Base-by-base conservation (phyloP, 805 yeast genomes). In the Candida odintsovae region DNA sequence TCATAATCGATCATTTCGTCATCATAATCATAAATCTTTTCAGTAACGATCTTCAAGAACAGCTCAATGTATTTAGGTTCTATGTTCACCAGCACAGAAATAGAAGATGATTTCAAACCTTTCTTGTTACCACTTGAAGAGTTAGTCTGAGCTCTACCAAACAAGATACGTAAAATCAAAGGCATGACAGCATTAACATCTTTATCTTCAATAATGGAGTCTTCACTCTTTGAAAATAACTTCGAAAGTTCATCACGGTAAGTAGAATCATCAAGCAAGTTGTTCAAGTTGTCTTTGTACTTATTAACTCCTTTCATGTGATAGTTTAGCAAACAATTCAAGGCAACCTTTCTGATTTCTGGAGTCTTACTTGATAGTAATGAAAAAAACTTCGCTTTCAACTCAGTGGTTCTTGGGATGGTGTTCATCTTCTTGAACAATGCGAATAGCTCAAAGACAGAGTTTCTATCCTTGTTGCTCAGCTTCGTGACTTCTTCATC, bases 201-300 rank as follows among this genome's bases (percentile, higher is more conserved):
- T 3, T 70, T 70, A 8, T 70, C 72, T 51, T 85, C 88, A 45
- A 90, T 72, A 2, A 73, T 64, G 4, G 67, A 71, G 9, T 80
- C 75, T 6, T 75, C 79, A 19, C 74, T 69, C 35, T 71, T 72
- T 18, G 76, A 72, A 18, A 87, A 66, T 36, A 94, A 74, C 16
- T 74, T 76, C 19, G 86, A 71, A 26, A 90, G 68, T 64, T 90
- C 97, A 65, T 94, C 99, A 48, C 89, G 78, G 69, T 89, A 90
- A 16, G 83, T 69, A 2, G 86, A 77, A 50, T 89, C 95, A 62
- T 92, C 97, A 16, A 92, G 68, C 48, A 94, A 65, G 51, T 84
- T 90, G 41, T 68, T 75, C 55, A 94, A 68, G 54, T 83, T 83
- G 50, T 85, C 96, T 47, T 75, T 72, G 59, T 89, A 92, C 59